Conservation (phyloP, 208 protist species). For the Acanthamoeba triangularis region DNA sequence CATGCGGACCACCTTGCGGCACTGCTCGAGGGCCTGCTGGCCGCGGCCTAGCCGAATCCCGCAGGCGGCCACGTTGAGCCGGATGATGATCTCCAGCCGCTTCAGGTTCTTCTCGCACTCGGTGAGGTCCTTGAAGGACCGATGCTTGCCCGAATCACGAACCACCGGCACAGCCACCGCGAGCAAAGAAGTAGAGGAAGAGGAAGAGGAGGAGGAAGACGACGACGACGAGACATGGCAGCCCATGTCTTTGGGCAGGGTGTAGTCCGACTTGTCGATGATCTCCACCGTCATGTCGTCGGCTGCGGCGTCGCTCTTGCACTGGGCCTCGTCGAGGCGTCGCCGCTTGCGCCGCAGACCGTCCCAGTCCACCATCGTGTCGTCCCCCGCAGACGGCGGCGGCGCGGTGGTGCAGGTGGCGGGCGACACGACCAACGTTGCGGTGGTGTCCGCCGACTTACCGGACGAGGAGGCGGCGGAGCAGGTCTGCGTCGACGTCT, state of each 20-base stretch:
- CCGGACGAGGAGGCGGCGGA: not conserved
- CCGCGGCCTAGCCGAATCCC: not conserved
- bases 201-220: not conserved
- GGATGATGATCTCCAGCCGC: constrained; percentile 46
- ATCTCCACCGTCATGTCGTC: constrained; percentile 30
- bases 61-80: constrained; percentile 60
- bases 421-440: too few relatives aligned
- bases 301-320: not conserved
- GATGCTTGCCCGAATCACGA: not conserved
- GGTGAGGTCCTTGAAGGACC: not conserved
- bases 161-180: not conserved
- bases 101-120: constrained; percentile 54
- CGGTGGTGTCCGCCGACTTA: not conserved
- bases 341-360: not conserved
- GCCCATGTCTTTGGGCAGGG: constrained; percentile 2
- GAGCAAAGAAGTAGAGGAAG: not conserved
- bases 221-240: not conserved
- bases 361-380: not conserved
- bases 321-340: not conserved
- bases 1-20: constrained; percentile 34
- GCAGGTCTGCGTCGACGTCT: not conserved
- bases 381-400: not conserved
- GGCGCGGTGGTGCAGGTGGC: too few relatives aligned
- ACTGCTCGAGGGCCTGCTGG: constrained; percentile 20
- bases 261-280: constrained; percentile 5